Evolutionary conservation across 805 yeast genomes (phyloP), one percentile per base, ranked within the genome.

Genomic region (Saccharomycopsis sp.): DNA sequence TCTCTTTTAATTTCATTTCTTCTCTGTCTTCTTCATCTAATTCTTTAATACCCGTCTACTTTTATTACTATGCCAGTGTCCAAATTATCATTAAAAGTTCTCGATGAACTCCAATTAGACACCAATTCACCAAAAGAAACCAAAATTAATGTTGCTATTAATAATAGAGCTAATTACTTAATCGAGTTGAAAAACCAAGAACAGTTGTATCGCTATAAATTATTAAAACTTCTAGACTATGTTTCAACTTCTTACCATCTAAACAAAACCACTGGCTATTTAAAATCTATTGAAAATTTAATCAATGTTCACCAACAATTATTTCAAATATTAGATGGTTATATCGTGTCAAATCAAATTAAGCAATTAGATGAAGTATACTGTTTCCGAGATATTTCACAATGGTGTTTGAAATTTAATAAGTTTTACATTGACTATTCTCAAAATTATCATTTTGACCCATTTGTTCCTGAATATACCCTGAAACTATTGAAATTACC

Each of bases 401-500:
- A 43, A 23, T 49, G 52, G 51, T 31, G 26, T 9, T 32, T 49
- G 19, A 41, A 32, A 21, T 38, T 50, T 35, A 47, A 48, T 17
- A 38, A 32, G 7, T 14, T n/a, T 8, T 47, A 50, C 28, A 41
- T 44, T 5, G 14, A 21, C n/a, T 49, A 46, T 29, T 40, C 31
- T 23, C 32, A 42, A 16, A 23, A 35, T 16, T 46, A 40, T 17
- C 26, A 40, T 14, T 33, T 41, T 32, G 20, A 32, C 14, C 27
- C 26, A 5, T 8, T 23, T 4, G n/a, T 21, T 19, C 27, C 29
- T 7, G 20, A 26, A 8, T 16, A 13, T 19, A 27, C 41, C 17
- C 32, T 34, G 8, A 38, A 26, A 20, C 21, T 47, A 5, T 6
- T 39, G 5, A 48, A 47, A 27, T 34, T 47, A 14, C 53, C 53